Evolutionary conservation across 768 basidiomycete genomes (phyloP).

Genomic region (Lactarius sp.): DNA sequence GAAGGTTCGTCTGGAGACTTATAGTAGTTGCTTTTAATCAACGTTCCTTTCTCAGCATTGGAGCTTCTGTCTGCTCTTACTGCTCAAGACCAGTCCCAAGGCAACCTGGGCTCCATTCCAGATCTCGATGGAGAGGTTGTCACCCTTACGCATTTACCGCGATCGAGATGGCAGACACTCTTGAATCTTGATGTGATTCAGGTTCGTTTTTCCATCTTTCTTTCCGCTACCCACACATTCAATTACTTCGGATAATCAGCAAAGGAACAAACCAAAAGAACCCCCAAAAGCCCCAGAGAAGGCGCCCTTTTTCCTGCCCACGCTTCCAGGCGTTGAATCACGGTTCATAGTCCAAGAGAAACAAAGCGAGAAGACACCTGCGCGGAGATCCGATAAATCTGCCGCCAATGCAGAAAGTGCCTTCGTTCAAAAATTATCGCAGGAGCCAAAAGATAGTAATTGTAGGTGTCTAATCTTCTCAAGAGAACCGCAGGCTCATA

Average conservation of each 20-base stretch:
- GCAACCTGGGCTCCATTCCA: slow-evolving; percentile 80
- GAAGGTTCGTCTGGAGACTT: slow-evolving; percentile 48
- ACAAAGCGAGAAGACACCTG: slow-evolving; percentile 39
- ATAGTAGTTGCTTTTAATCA: slow-evolving; percentile 11
- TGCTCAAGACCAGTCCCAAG: slow-evolving; percentile 53
- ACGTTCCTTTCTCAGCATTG: slow-evolving; percentile 43
- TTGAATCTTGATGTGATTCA: slow-evolving; percentile 93
- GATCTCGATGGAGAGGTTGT: slow-evolving; percentile 89
- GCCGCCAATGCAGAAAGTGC: slow-evolving; percentile 55
- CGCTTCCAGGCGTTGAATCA: slow-evolving; percentile 79
- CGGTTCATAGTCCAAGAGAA: slow-evolving; percentile 62
- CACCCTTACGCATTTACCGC: slow-evolving; percentile 86
- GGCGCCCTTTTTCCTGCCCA: slow-evolving; percentile 96
- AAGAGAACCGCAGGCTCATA: slow-evolving; percentile 10
- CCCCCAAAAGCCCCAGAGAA: slow-evolving; percentile 92
- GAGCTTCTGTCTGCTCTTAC: slow-evolving; percentile 64
- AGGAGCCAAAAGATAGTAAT: slow-evolving; percentile 51
- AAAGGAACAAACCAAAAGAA: slow-evolving; percentile 95
- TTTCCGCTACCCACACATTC: background rate
- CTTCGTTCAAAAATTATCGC: slow-evolving; percentile 60
- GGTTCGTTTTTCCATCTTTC: slow-evolving; percentile 38
- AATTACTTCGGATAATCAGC: slow-evolving; percentile 39
- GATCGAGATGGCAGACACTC: slow-evolving; percentile 94
- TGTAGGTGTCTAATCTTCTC: slow-evolving; percentile 49
- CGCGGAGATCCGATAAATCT: slow-evolving; percentile 50